A percentile compares a stretch with the other conserved stretches of the same genome.
Evolutionary conservation across 78 protist species (phyloP).

Genomic region (Paratrimastix pyriformis): DNA sequence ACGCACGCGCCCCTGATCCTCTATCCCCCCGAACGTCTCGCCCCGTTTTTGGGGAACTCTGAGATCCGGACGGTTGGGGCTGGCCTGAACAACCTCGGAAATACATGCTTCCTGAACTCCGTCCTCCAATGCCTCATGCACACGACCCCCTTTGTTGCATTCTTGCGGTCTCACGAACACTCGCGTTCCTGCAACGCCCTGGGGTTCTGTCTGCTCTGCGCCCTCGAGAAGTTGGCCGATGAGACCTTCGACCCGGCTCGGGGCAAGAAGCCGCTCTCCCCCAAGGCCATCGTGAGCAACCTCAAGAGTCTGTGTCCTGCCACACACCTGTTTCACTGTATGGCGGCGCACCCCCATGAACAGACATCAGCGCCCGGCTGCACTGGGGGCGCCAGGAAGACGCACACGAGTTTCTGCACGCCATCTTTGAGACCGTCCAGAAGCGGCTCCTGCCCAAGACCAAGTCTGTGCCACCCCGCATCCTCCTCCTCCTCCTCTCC

Average conservation of each 20-base stretch:
- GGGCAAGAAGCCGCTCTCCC: not conserved
- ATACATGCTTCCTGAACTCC: conserved; percentile 84
- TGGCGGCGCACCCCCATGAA: not conserved
- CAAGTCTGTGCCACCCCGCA: no score
- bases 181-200: not conserved
- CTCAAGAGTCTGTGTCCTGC: not conserved
- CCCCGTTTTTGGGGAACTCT: no score
- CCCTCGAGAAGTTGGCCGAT: conserved; percentile 26
- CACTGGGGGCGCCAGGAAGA: conserved; percentile 33
- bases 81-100: conserved; percentile 59
- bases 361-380: not conserved
- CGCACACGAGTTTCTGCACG: conserved; percentile 50
- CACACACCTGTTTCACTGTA: not conserved
- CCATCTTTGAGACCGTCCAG: no score
- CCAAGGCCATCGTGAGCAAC: conserved; percentile 10
- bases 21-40: no score
- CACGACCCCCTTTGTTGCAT: no score
- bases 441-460: no score
- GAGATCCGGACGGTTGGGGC: not conserved
- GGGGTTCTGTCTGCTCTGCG: conserved; percentile 49
- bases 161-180: no score
- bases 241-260: not conserved
- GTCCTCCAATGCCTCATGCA: conserved; percentile 78
- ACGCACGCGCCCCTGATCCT: no score
- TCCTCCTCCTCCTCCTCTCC: no score